Evolutionary conservation across 2,329 filamentous ascomycete genomes (phyloP), one percentile per base, ranked within the genome.

Genomic region (Shiraia sp.): DNA sequence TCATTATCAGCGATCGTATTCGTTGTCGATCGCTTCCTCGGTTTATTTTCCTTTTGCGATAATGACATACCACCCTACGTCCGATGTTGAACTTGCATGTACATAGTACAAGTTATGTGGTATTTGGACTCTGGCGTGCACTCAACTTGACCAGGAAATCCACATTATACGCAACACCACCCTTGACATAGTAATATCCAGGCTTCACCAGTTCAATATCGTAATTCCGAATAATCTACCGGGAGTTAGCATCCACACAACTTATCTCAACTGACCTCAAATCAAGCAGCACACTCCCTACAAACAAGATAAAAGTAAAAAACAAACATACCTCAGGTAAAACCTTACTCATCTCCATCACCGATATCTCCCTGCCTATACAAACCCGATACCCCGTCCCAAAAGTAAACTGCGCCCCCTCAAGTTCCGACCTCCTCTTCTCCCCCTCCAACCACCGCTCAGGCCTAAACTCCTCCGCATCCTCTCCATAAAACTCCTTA

Each of bases 381-480:
- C 62, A 68, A 2, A 60, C 48, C 32, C 64, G 50, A 1, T 58
- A 41, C 6, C 63, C 63, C 12, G 57, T 41, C 0, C 63, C 59
- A 34, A 66, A 68, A 12, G 51, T 54, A 16, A 66, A 63, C n/a
- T 63, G 56, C 14, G 45, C 51, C 7, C 60, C 62, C 17, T 68
- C 61, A 15, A 61, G 41, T 32, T 61, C 55, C 15, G 57, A 52
- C 7, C 16, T 47, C 12, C 40, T 42, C 36, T 57, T 55, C 35
- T 65, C 58, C 28, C 41, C 49, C 27, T 49, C 40, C 40, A 74
- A 26, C 72, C 72, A 75, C 3, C 73, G 49, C 47, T 74, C 72
- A 1, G 73, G 73, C 10, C 53, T 55, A 32, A 71, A 76, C 9
- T 63, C 55, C 24, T 71, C 66, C 3, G 70, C 68, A 49, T 74